Evolutionary conservation across 768 basidiomycete species (phyloP).

Genomic region (Scleroderma bovista): DNA sequence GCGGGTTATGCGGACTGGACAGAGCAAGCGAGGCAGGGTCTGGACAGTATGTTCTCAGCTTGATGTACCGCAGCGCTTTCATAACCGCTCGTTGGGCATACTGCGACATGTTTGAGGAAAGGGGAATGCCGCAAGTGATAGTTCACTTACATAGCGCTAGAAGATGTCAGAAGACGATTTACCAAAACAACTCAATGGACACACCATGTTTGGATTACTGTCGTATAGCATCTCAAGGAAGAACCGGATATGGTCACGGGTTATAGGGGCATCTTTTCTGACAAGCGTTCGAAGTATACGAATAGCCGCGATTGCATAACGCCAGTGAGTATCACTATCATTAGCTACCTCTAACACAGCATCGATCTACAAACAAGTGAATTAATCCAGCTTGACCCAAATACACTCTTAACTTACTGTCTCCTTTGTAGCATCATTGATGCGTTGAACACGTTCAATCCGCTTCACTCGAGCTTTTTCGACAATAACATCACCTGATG

Average conservation of each 20-base stretch:
- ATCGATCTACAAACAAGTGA: slow-evolving; percentile 26
- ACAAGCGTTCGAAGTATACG: slow-evolving; percentile 64
- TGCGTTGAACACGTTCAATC: slow-evolving; percentile 34
- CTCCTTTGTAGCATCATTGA: slow-evolving; percentile 33
- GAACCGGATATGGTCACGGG: slow-evolving; percentile 44
- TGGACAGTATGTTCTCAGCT: slow-evolving; percentile 66
- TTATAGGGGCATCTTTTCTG: slow-evolving; percentile 54
- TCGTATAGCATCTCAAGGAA: slow-evolving; percentile 58
- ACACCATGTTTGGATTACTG: slow-evolving; percentile 61
- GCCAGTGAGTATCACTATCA: slow-evolving; percentile 68
- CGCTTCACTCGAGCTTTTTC: slow-evolving; percentile 40
- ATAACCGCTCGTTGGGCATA: slow-evolving; percentile 71
- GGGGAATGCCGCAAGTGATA: not conserved
- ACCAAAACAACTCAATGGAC: slow-evolving; percentile 17
- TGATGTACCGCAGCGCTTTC: slow-evolving; percentile 73
- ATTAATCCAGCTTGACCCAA: not conserved
- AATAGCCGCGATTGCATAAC: slow-evolving; percentile 66
- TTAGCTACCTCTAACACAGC: slow-evolving; percentile 47
- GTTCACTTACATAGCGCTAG: slow-evolving; percentile 53
- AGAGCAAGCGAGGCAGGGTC: slow-evolving; percentile 55
- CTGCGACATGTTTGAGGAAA: slow-evolving; percentile 27
- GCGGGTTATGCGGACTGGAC: slow-evolving; percentile 60
- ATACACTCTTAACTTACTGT: not conserved
- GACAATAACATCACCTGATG: slow-evolving; percentile 35
- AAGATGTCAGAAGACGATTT: slow-evolving; percentile 3